Percentiles rank a stretch among this genome's conserved stretches.
Conservation (phyloP, 2,329 filamentous ascomycete genomes). For the Fusarium brachygibbosum region DNA sequence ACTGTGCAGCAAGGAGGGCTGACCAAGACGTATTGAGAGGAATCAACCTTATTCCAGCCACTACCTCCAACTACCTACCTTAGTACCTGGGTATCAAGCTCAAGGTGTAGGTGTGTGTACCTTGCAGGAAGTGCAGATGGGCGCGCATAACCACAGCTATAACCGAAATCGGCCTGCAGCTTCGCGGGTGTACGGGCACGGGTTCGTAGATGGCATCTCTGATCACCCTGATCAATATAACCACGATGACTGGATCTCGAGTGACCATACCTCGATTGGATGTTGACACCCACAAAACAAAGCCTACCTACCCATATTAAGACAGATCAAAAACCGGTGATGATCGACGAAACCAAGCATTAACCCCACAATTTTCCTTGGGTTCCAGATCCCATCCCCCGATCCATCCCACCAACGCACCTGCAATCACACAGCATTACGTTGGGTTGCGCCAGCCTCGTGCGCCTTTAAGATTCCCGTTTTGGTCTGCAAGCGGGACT, state of each 20-base stretch:
- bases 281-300: conserved; percentile 33
- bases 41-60: neutral
- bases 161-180: conserved; percentile 10
- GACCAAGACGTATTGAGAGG: too few species aligned
- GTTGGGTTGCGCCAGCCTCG: conserved; percentile 24
- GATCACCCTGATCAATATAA: neutral
- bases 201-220: conserved; percentile 12
- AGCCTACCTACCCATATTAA: conserved; percentile 14
- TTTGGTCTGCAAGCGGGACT: conserved; percentile 25
- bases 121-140: neutral
- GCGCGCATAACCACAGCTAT: neutral
- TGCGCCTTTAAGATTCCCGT: conserved; percentile 24
- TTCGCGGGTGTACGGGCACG: conserved; percentile 4
- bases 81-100: too few species aligned
- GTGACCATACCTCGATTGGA: conserved; percentile 20
- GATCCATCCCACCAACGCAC: conserved; percentile 16
- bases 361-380: conserved; percentile 40
- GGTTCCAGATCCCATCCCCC: conserved; percentile 26
- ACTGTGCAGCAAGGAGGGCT: too few species aligned
- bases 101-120: neutral
- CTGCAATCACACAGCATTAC: neutral
- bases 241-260: conserved; percentile 14
- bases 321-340: neutral
- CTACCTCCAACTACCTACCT: neutral
- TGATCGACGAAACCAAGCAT: conserved; percentile 39